Percentiles rank a stretch among this genome's conserved stretches.
These are phyloP conservation scores for Santalum album DNA, from an alignment of 164 flowering plant genomes.

Conservation along the genomic window DNA sequence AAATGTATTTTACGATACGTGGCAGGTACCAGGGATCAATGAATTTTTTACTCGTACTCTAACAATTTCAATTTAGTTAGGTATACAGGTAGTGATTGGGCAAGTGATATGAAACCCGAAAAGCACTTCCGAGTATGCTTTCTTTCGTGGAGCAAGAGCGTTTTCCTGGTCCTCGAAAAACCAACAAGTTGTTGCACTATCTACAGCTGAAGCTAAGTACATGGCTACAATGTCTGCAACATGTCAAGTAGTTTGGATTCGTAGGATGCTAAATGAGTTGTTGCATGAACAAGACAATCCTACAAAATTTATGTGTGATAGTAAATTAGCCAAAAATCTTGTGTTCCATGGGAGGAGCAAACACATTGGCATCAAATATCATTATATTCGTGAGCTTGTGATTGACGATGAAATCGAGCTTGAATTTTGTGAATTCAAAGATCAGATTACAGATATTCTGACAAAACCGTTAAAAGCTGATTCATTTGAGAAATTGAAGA, in stretches of 20 bases:
- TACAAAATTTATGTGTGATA: background rate
- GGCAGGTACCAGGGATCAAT: slow-evolving; percentile 8
- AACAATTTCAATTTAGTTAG: background rate
- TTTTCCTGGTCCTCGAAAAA: slow-evolving; percentile 12
- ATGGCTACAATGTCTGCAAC: background rate
- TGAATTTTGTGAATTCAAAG: background rate
- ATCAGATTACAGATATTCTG: background rate
- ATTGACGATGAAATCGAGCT: background rate
- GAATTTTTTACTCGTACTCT: background rate
- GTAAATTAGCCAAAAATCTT: background rate
- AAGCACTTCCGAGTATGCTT: background rate
- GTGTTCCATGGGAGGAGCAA: background rate
- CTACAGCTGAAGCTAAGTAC: slow-evolving; percentile 13
- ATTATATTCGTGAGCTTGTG: background rate
- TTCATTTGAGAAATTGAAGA: background rate
- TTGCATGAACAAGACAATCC: background rate
- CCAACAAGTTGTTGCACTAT: slow-evolving; percentile 13
- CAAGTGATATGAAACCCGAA: background rate
- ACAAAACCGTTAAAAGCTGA: background rate
- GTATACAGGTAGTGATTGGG: background rate
- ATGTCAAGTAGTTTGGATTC: background rate
- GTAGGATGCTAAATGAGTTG: background rate
- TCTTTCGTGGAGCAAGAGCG: background rate
- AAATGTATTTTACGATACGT: slow-evolving; percentile 11
- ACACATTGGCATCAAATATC: background rate